Base-by-base conservation (phyloP, 2,329 filamentous ascomycete species). In the Zasmidium citrigriseum region DNA sequence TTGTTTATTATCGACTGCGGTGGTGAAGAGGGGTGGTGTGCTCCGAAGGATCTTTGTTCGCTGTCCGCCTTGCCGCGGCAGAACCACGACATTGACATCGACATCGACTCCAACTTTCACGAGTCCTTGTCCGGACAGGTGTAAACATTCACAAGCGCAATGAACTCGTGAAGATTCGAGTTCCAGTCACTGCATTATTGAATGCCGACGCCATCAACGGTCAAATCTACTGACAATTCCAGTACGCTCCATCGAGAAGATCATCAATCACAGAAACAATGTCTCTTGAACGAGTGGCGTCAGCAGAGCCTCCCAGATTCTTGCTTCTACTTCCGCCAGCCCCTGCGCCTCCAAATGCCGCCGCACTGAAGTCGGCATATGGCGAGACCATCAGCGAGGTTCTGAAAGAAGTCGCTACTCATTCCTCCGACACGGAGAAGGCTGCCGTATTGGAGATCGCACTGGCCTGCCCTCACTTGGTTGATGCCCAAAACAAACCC, bases 381-480 rank as follows among this genome's bases (percentile, higher is more conserved):
- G 70, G 72, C 46, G 68, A 78, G 3, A 75, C 78, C 3, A 66
- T 81, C 10, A 67, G 68, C 46, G 68, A 75, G 54, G 77, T 78
- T 4, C 67, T 81, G 41, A 73, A 74, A 52, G 72, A 78, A 63
- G 71, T 78, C 18, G 70, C 73, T 46, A 65, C 64, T 63, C 73
- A 64, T 60, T 73, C 57, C 49, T 64, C 60, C 65, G 65, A 63
- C 47, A 69, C 55, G 58, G 65, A 51, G 51, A 68, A 57, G 59
- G 68, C 67, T 67, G 83, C 73, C 1, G 68, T 80, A 12, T 71
- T 87, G 27, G 83, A 87, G 53, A 77, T 86, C 66, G 89, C 86
- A 1, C 73, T 96, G 38, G 82, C 83, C 1, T 83, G 83, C 49
- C 84, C 87, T 1, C 78, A 88, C 52, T 80, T 92, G 12, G 76